phyloP scores from a whole-genome alignment of 352 stramenopile species.

The Pythium volutum region DNA sequence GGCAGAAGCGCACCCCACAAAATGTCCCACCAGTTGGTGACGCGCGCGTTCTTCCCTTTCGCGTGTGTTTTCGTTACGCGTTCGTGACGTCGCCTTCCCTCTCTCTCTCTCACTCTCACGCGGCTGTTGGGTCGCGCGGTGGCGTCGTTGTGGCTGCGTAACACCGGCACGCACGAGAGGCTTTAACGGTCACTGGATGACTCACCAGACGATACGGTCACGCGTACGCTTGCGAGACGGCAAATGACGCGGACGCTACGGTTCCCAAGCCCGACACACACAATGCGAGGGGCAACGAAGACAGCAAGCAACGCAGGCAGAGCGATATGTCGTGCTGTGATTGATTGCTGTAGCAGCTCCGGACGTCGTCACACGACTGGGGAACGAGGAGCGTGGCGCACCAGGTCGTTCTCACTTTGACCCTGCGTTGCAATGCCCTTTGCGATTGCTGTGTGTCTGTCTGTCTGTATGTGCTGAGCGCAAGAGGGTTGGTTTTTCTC shows the following conservation, averaged over 20 bases:
- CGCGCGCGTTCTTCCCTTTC: neutral
- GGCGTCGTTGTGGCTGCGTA: neutral
- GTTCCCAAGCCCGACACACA: neutral
- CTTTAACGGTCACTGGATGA: neutral
- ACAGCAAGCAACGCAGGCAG: neutral
- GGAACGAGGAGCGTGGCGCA: no score
- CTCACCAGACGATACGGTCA: neutral
- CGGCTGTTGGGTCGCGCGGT: neutral
- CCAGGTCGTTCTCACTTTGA: no score
- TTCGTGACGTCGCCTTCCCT: conserved; percentile 3
- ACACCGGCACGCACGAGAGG: neutral
- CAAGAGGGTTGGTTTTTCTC: conserved; percentile 19
- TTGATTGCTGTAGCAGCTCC: neutral
- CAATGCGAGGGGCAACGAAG: neutral
- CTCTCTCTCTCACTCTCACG: neutral
- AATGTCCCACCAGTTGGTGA: conserved; percentile 17
- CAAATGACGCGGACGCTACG: neutral
- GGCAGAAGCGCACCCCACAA: conserved; percentile 3
- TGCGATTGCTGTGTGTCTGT: conserved; percentile 11
- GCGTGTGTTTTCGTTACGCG: no score
- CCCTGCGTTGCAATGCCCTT: conserved; percentile 14
- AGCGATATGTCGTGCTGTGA: neutral
- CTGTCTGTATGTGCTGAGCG: neutral
- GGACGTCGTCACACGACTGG: neutral
- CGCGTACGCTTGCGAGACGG: neutral